Evolutionary conservation across 306 rosid genomes (phyloP).

Genomic region (Amphicarpaea edgeworthii): DNA sequence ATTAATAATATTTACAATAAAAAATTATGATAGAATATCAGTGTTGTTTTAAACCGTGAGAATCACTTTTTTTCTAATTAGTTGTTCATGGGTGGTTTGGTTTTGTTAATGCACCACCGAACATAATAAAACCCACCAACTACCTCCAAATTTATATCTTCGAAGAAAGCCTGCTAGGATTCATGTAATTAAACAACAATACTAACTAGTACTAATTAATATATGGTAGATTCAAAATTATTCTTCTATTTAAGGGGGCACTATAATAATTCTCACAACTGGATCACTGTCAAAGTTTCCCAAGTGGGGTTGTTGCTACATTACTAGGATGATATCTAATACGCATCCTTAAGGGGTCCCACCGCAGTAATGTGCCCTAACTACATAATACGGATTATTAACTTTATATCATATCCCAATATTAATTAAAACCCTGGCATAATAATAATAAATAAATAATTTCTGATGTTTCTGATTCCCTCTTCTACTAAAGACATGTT

Average conservation of each 20-base stretch:
- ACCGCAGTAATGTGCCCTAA: conserved; percentile 13
- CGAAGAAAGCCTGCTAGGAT: neutral
- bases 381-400: conserved; percentile 26
- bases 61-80: neutral
- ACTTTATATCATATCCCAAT: conserved; percentile 1
- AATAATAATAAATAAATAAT: conserved; percentile 14
- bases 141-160: conserved; percentile 20
- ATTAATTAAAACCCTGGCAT: neutral
- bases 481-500: neutral
- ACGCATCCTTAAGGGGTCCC: conserved; percentile 40
- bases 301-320: conserved; percentile 34
- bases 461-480: neutral
- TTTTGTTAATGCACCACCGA: conserved; percentile 38
- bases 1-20: too few species aligned
- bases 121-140: conserved; percentile 43
- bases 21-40: too few species aligned
- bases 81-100: conserved; percentile 29
- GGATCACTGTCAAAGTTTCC: conserved; percentile 29
- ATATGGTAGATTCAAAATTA: conserved; percentile 46
- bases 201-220: too few species aligned
- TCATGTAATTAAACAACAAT: conserved; percentile 28
- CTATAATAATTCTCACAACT: conserved; percentile 27
- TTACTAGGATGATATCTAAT: conserved; percentile 11
- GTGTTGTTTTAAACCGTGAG: too few species aligned
- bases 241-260: conserved; percentile 27